Evolutionary conservation across 495 filamentous ascomycete genomes (phyloP).

Genomic region (Rhizodiscina lignyota): DNA sequence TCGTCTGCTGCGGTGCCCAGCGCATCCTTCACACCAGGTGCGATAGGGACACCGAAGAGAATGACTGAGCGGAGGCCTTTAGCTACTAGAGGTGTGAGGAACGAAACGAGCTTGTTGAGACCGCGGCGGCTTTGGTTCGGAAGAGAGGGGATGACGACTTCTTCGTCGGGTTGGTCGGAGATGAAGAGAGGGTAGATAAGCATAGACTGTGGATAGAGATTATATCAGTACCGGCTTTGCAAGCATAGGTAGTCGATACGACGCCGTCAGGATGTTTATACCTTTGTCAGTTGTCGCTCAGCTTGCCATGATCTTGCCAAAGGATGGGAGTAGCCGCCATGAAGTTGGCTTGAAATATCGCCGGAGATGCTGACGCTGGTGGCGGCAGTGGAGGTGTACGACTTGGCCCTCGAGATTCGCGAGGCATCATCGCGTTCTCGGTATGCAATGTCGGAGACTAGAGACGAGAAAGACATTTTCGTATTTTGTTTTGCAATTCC

Average conservation of each 20-base stretch:
- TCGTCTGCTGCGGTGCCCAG: constrained; percentile 90
- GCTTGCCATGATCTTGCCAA: constrained; percentile 87
- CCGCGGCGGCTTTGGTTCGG: constrained; percentile 79
- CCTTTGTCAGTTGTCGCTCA: constrained; percentile 93
- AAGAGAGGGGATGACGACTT: constrained; percentile 74
- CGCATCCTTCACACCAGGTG: constrained; percentile 66
- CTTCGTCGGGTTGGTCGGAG: constrained; percentile 84
- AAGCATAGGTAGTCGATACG: neutral
- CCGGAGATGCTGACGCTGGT: constrained; percentile 86
- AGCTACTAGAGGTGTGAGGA: constrained; percentile 67
- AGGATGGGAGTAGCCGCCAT: constrained; percentile 88
- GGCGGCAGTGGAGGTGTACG: constrained; percentile 75
- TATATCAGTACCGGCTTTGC: neutral
- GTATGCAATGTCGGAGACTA: constrained; percentile 74
- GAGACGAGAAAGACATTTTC: constrained; percentile 92
- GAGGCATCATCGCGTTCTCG: constrained; percentile 37
- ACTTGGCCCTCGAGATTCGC: constrained; percentile 51
- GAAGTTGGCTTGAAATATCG: constrained; percentile 86
- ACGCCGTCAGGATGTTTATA: constrained; percentile 17
- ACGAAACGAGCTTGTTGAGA: constrained; percentile 68
- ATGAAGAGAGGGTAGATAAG: constrained; percentile 95
- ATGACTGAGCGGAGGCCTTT: constrained; percentile 88
- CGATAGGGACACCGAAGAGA: constrained; percentile 82
- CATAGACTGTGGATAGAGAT: constrained; percentile 52
- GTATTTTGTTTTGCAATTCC: too few species aligned